phyloP scores from a whole-genome alignment of 2,329 filamentous ascomycete genomes.

The Venturia nashicola region DNA sequence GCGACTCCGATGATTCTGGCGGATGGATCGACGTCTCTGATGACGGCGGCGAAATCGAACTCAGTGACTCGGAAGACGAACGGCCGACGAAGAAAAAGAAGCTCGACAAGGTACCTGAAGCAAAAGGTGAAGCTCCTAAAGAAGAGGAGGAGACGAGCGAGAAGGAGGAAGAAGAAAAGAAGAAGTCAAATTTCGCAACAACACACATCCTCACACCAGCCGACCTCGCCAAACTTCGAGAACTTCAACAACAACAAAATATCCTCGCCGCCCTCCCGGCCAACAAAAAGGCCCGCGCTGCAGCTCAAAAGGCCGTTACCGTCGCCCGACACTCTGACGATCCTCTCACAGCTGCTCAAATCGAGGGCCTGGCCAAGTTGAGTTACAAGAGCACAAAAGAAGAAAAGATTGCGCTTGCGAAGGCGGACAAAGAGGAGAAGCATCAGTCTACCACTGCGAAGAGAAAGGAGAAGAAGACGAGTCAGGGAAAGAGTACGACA shows the following conservation, averaged over 20 bases:
- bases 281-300: constrained; percentile 20
- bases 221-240: constrained; percentile 86
- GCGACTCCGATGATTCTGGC: constrained; percentile 57
- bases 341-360: constrained; percentile 78
- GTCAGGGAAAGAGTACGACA: constrained; percentile 87
- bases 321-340: constrained; percentile 50
- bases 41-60: constrained; percentile 63
- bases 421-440: constrained; percentile 69
- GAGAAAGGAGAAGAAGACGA: constrained; percentile 74
- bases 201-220: constrained; percentile 90
- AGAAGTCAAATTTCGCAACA: constrained; percentile 63
- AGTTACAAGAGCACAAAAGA: constrained; percentile 76
- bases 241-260: constrained; percentile 64
- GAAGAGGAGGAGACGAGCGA: constrained; percentile 14
- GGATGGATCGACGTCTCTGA: constrained; percentile 89
- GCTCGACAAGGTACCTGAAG: constrained; percentile 30
- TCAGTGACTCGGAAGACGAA: constrained; percentile 63
- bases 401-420: constrained; percentile 72
- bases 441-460: constrained; percentile 80
- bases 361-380: constrained; percentile 72
- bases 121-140: constrained; percentile 21
- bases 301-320: neutral
- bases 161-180: constrained; percentile 21
- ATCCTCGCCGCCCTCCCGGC: constrained; percentile 50
- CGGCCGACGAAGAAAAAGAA: constrained; percentile 55